Evolutionary conservation across 306 rosid species (phyloP), one percentile per base, ranked within the genome.

Genomic region (Urtica urens): DNA sequence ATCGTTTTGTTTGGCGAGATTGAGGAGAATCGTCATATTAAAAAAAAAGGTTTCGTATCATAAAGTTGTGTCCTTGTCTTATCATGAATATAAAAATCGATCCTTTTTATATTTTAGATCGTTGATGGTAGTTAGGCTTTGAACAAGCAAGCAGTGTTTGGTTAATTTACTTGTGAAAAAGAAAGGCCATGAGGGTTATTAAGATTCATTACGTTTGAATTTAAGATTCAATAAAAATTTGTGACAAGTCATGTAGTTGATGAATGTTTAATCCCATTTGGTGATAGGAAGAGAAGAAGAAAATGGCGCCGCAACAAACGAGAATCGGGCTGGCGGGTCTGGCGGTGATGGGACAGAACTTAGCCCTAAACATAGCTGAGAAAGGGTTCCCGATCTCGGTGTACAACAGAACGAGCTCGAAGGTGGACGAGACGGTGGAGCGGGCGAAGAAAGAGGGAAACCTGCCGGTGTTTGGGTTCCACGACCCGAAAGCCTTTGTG

Each of bases 281-380:
- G n/a, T n/a, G n/a, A n/a, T n/a, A n/a, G n/a, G n/a, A n/a, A n/a
- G n/a, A n/a, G n/a, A n/a, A n/a, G n/a, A 18, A 58, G 60, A 68
- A 23, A 5, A 86, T 86, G 96, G 90, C 83, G 23, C 71, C 63
- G 57, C 72, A 72, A 29, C 51, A 48, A 38, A 79, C 90, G 27
- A 75, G 94, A 66, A 86, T 86, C 16, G 96, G 96, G 21, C 94
- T 86, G 49, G 80, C 86, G 25, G 96, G 87, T 58, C 60, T 86
- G 72, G 96, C 96, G 46, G 96, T 86, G 27, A 82, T 86, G 96
- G 96, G 96, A 46, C 96, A 86, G 69, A 86, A 86, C 46, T 79
- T 82, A 50, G 96, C 94, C 26, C 94, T 86, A 55, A 82, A 86
- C 62, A 86, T 86, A 65, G 96, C 94, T 13, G 96, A 86, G 65